These are phyloP conservation scores for Diaporthe aspalathi DNA, from an alignment of 2,329 filamentous ascomycete species.

Conservation along the genomic window DNA sequence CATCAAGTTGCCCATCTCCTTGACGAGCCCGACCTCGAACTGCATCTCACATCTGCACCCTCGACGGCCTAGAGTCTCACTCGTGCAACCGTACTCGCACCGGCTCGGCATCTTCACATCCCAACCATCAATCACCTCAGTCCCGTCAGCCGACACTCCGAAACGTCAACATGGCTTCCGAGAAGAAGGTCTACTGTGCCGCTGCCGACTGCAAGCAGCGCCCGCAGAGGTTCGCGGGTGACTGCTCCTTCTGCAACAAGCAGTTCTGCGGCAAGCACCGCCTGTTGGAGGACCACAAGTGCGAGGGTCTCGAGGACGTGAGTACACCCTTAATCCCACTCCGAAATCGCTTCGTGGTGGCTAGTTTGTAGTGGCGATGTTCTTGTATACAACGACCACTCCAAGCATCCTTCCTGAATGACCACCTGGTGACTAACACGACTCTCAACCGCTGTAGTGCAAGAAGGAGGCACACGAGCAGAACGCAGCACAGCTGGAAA, in stretches of 20 bases:
- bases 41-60: neutral
- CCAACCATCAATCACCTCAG: neutral
- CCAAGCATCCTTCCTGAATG: neutral
- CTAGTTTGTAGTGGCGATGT: constrained; percentile 54
- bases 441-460: constrained; percentile 65
- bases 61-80: constrained; percentile 8
- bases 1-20: neutral
- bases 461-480: constrained; percentile 97
- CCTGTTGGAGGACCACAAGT: constrained; percentile 93
- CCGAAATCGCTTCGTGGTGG: constrained; percentile 51
- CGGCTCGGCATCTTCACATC: neutral
- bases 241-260: constrained; percentile 94
- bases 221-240: constrained; percentile 93
- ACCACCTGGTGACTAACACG: constrained; percentile 31
- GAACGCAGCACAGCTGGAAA: constrained; percentile 91
- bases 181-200: constrained; percentile 86
- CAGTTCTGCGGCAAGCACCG: constrained; percentile 97
- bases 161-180: constrained; percentile 67
- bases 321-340: constrained; percentile 50
- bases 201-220: constrained; percentile 90
- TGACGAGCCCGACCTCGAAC: constrained; percentile 11
- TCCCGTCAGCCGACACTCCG: constrained; percentile 4
- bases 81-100: neutral
- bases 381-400: constrained; percentile 46
- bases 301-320: constrained; percentile 89